Percentiles rank a stretch among this genome's conserved stretches.
Conservation (phyloP, 495 filamentous ascomycete genomes). For the Neurospora terricola region DNA sequence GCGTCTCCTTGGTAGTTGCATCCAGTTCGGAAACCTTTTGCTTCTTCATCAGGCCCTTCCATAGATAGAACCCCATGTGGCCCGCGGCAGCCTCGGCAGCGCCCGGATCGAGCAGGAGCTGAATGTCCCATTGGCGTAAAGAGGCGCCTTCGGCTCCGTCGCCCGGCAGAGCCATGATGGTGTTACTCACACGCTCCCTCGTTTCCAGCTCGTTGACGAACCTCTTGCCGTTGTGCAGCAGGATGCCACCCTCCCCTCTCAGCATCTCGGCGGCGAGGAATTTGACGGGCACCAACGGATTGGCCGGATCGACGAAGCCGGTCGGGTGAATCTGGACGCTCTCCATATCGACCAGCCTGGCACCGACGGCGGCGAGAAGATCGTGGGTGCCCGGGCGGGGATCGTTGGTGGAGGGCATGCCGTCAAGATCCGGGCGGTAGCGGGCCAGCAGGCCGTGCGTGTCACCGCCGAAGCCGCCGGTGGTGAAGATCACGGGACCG, state of each 20-base stretch:
- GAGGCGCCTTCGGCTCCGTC: constrained; percentile 2
- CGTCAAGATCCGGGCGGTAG: constrained; percentile 46
- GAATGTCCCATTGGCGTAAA: constrained; percentile 43
- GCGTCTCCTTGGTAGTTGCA: constrained; percentile 23
- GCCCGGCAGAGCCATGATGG: constrained; percentile 30
- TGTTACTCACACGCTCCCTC: constrained; percentile 40
- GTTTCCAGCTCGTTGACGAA: constrained; percentile 51
- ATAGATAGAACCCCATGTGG: constrained; percentile 50
- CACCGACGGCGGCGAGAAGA: constrained; percentile 37
- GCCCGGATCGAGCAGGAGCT: constrained; percentile 48
- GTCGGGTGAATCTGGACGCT: constrained; percentile 55
- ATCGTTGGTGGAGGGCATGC: constrained; percentile 52
- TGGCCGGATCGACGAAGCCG: constrained; percentile 58
- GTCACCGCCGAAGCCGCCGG: constrained; percentile 51
- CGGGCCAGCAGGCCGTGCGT: constrained; percentile 39
- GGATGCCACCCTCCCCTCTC: constrained; percentile 47
- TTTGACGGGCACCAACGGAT: constrained; percentile 31
- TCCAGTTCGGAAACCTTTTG: constrained; percentile 41
- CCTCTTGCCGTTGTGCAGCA: constrained; percentile 35
- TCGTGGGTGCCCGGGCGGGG: constrained; percentile 38
- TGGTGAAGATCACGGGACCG: constrained; percentile 47
- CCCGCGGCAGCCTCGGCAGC: constrained; percentile 36
- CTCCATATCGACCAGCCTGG: constrained; percentile 48
- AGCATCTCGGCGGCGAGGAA: constrained; percentile 53
- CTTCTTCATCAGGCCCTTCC: constrained; percentile 46